Evolutionary conservation across 768 basidiomycete species (phyloP).

Genomic region (Auricularia cornea): DNA sequence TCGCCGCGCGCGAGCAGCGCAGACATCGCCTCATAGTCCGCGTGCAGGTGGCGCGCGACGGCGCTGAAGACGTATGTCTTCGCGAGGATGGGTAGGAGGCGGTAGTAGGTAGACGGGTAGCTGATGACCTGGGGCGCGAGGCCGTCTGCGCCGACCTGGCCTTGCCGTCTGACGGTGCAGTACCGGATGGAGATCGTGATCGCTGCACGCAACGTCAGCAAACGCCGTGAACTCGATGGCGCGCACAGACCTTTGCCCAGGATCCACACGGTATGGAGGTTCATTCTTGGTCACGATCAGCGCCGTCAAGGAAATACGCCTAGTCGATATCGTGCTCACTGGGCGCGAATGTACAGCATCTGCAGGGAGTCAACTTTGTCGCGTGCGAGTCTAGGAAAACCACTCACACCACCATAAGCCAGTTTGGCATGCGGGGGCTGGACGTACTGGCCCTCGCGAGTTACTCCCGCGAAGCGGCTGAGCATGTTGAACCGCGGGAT

Average conservation of each 20-base stretch:
- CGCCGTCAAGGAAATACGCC: not conserved
- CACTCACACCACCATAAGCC: slow-evolving; percentile 63
- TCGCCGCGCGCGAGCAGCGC: slow-evolving; percentile 46
- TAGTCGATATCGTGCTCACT: slow-evolving; percentile 28
- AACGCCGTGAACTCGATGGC: not conserved
- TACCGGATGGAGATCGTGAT: slow-evolving; percentile 62
- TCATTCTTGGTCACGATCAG: too few species aligned
- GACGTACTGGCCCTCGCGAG: slow-evolving; percentile 53
- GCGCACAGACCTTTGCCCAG: slow-evolving; percentile 49
- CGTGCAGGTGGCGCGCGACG: slow-evolving; percentile 49
- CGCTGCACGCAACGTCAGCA: not conserved
- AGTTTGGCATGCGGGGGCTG: slow-evolving; percentile 65
- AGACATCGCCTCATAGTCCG: slow-evolving; percentile 43
- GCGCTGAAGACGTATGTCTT: slow-evolving; percentile 62
- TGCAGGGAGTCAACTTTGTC: slow-evolving; percentile 15
- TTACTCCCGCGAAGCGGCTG: slow-evolving; percentile 63
- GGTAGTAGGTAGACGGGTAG: slow-evolving; percentile 67
- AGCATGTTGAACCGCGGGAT: slow-evolving; percentile 68
- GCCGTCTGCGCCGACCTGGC: slow-evolving; percentile 39
- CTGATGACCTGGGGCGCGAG: slow-evolving; percentile 59
- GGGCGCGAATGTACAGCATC: slow-evolving; percentile 70
- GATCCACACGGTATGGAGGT: slow-evolving; percentile 49
- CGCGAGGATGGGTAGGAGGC: slow-evolving; percentile 62
- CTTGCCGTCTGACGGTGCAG: slow-evolving; percentile 63
- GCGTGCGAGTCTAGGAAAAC: not conserved